Evolutionary conservation across 2,329 filamentous ascomycete genomes (phyloP).

Genomic region (Scedosporium apiospermum): DNA sequence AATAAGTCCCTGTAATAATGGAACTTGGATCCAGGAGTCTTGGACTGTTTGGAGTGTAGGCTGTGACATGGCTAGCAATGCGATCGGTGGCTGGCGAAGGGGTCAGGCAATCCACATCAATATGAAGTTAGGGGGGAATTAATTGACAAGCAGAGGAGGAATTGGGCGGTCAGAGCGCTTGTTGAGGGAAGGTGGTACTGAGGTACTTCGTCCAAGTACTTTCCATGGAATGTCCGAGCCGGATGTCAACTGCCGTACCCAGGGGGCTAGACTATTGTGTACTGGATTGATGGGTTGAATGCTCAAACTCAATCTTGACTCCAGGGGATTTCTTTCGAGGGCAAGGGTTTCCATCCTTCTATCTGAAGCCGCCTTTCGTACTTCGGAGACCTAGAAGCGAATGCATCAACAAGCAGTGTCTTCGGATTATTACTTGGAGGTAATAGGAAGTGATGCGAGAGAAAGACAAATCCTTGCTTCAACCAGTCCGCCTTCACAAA

Average conservation of each 20-base stretch:
- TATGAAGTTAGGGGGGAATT: not conserved
- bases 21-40: slow-evolving; percentile 2
- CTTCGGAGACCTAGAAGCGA: too few species aligned
- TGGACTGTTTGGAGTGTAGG: slow-evolving; percentile 1
- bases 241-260: not conserved
- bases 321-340: too few species aligned
- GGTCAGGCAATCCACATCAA: not conserved
- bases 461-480: too few species aligned
- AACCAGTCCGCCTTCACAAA: not conserved
- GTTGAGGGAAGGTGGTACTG: not conserved
- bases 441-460: too few species aligned
- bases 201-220: too few species aligned
- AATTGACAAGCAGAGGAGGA: not conserved
- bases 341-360: too few species aligned
- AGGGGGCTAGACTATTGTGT: not conserved
- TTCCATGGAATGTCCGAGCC: not conserved
- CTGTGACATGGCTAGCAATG: slow-evolving; percentile 7
- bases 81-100: not conserved
- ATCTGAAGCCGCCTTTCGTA: too few species aligned
- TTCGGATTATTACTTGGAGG: too few species aligned
- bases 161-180: slow-evolving; percentile 2
- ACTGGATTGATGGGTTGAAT: too few species aligned
- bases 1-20: not conserved
- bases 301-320: too few species aligned
- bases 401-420: too few species aligned